Percentiles rank a stretch among this genome's conserved stretches.
Conservation (phyloP, 805 yeast species). For the Teunomyces panamensis region DNA sequence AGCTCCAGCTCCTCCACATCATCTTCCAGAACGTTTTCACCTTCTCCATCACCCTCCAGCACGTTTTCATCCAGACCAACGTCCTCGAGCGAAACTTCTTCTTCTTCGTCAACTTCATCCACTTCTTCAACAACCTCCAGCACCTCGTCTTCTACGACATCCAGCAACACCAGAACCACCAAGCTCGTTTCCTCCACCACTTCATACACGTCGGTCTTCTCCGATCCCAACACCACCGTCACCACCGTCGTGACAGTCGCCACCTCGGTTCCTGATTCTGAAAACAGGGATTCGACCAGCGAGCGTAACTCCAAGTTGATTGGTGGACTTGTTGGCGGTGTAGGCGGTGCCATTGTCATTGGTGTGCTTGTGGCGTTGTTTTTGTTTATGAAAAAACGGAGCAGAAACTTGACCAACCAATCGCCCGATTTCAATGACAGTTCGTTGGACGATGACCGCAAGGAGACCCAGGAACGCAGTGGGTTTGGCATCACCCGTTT, state of each 20-base stretch:
- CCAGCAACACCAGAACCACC: constrained; percentile 2
- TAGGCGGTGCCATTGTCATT: constrained; percentile 44
- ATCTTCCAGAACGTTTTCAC: constrained; percentile 1
- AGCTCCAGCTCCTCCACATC: constrained; percentile 4
- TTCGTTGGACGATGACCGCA: constrained; percentile 16
- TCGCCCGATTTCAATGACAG: constrained; percentile 43
- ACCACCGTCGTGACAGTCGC: constrained; percentile 40
- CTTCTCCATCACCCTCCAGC: constrained; percentile 5
- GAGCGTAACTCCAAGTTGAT: constrained; percentile 33
- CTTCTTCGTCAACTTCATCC: constrained; percentile 1
- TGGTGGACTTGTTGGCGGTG: constrained; percentile 46
- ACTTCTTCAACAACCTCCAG: constrained; percentile 1
- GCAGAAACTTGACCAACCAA: constrained; percentile 33
- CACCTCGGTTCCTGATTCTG: constrained; percentile 23
- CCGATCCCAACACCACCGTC: constrained; percentile 33
- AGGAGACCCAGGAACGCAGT: constrained; percentile 9
- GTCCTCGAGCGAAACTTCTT: constrained; percentile 1
- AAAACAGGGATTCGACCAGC: constrained; percentile 8
- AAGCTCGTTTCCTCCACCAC: constrained; percentile 6
- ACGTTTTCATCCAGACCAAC: constrained; percentile 3
- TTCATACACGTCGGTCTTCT: constrained; percentile 19
- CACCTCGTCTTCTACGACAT: constrained; percentile 11
- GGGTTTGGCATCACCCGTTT: constrained; percentile 27
- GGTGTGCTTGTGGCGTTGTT: constrained; percentile 35
- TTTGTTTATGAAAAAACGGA: constrained; percentile 32